These are phyloP conservation scores for Gloeopeniophorella convolvens DNA, from an alignment of 768 basidiomycete genomes.

Conservation along the genomic window DNA sequence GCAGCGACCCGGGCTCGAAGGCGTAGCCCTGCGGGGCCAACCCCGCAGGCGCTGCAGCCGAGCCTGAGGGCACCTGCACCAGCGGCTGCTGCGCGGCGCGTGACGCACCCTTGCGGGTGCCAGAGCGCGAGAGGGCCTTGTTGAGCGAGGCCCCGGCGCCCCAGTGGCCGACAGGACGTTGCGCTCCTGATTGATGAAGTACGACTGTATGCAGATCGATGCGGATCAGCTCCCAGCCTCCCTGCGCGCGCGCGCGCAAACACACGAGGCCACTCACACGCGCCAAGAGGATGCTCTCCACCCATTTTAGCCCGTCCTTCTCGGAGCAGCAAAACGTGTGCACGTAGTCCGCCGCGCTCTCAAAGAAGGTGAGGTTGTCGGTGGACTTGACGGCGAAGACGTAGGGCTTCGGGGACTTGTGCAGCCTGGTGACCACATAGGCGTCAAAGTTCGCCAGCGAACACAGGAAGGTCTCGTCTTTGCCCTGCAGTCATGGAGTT, in stretches of 20 bases:
- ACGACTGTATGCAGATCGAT: constrained; percentile 45
- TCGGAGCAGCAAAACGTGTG: constrained; percentile 79
- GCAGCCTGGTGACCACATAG: constrained; percentile 67
- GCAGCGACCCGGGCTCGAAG: constrained; percentile 73
- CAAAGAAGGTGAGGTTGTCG: constrained; percentile 80
- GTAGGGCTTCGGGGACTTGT: constrained; percentile 80
- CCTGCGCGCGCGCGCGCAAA: too few relatives aligned
- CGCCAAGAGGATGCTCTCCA: constrained; percentile 74
- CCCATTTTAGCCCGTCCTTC: constrained; percentile 69
- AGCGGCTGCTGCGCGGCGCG: constrained; percentile 41
- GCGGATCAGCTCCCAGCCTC: background rate
- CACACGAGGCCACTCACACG: constrained; percentile 47
- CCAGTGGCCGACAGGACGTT: constrained; percentile 54
- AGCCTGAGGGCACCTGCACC: constrained; percentile 37
- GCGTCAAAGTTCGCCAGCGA: constrained; percentile 86
- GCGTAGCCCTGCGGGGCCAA: constrained; percentile 33
- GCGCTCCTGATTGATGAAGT: constrained; percentile 75
- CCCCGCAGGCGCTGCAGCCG: constrained; percentile 36
- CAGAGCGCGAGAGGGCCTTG: constrained; percentile 33
- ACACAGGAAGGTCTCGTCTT: constrained; percentile 78
- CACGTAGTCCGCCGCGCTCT: constrained; percentile 81
- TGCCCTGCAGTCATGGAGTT: constrained; percentile 53
- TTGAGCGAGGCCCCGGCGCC: constrained; percentile 22
- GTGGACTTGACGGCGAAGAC: constrained; percentile 86
- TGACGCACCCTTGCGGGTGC: constrained; percentile 32